These are phyloP conservation scores for Pseudevernia furfuracea DNA, from an alignment of 495 filamentous ascomycete species.

Conservation along the genomic window DNA sequence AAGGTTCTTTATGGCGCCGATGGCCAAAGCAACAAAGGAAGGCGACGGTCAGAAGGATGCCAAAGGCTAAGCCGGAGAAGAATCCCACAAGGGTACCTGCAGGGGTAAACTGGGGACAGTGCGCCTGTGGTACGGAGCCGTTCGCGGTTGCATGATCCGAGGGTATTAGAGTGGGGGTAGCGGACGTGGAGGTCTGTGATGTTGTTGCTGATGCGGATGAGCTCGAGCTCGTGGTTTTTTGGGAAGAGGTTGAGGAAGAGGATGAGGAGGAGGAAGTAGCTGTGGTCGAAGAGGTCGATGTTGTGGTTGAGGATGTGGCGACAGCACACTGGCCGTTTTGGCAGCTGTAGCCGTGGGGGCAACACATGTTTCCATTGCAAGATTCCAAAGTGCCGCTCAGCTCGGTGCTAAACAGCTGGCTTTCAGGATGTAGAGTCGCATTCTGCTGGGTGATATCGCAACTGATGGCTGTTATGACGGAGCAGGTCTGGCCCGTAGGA, in stretches of 20 bases:
- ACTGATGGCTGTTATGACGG: constrained; percentile 57
- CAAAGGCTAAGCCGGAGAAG: constrained; percentile 54
- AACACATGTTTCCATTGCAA: constrained; percentile 56
- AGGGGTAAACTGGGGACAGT: constrained; percentile 40
- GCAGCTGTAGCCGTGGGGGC: constrained; percentile 75
- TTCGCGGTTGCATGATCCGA: constrained; percentile 18
- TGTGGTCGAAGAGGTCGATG: constrained; percentile 28
- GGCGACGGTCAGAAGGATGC: constrained; percentile 41
- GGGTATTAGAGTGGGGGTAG: constrained; percentile 11
- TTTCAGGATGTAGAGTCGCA: constrained; percentile 50
- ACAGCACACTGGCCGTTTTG: constrained; percentile 36
- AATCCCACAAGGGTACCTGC: constrained; percentile 53
- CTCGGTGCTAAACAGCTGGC: constrained; percentile 61
- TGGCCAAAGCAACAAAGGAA: constrained; percentile 39
- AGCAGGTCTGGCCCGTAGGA: constrained; percentile 54
- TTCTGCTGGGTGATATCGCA: constrained; percentile 67
- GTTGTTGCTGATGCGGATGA: constrained; percentile 23
- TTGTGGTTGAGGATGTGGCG: constrained; percentile 21
- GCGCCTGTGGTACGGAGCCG: constrained; percentile 20
- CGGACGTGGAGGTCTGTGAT: constrained; percentile 25
- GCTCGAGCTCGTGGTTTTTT: constrained; percentile 29
- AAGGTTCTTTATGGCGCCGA: constrained; percentile 25
- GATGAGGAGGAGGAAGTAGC: constrained; percentile 15
- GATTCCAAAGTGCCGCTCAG: constrained; percentile 45
- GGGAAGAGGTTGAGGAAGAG: constrained; percentile 31